A percentile compares a stretch with the other conserved stretches of the same genome.
These are phyloP conservation scores for Thalassiosira hispida DNA, from an alignment of 352 stramenopile genomes.

Conservation along the genomic window DNA sequence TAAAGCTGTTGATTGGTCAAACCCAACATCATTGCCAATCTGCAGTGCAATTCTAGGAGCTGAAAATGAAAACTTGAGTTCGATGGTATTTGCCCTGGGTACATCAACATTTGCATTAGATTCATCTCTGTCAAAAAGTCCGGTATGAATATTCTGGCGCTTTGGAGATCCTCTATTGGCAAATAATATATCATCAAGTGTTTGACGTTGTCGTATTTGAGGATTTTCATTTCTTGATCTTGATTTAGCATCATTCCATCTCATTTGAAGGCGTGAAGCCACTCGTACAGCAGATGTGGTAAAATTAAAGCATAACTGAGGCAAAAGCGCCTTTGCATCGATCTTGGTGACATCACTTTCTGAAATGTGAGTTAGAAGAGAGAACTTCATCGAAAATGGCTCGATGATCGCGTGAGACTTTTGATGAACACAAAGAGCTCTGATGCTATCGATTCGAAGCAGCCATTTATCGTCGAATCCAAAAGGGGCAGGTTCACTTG, in stretches of 20 bases:
- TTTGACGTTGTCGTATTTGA: conserved; percentile 1
- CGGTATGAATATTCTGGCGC: background rate
- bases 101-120: conserved; percentile 1
- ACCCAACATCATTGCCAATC: conserved; percentile 68
- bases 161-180: background rate
- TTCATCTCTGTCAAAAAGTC: conserved; percentile 15
- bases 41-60: conserved; percentile 64
- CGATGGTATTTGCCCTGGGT: background rate
- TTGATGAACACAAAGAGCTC: conserved; percentile 21
- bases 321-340: conserved; percentile 22
- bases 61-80: conserved; percentile 67
- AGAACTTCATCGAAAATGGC: conserved; percentile 77
- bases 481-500: background rate
- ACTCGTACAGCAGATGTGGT: conserved; percentile 67
- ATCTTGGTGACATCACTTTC: conserved; percentile 35
- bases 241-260: conserved; percentile 53
- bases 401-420: conserved; percentile 58
- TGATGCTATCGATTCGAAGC: conserved; percentile 46
- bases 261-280: conserved; percentile 53
- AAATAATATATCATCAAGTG: conserved; percentile 25
- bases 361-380: conserved; percentile 62
- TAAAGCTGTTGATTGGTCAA: conserved; percentile 1
- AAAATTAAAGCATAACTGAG: conserved; percentile 67
- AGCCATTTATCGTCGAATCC: conserved; percentile 71
- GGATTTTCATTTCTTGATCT: conserved; percentile 9